Evolutionary conservation across 2,329 filamentous ascomycete species (phyloP).

Genomic region (Mycosphaerella arachidis): DNA sequence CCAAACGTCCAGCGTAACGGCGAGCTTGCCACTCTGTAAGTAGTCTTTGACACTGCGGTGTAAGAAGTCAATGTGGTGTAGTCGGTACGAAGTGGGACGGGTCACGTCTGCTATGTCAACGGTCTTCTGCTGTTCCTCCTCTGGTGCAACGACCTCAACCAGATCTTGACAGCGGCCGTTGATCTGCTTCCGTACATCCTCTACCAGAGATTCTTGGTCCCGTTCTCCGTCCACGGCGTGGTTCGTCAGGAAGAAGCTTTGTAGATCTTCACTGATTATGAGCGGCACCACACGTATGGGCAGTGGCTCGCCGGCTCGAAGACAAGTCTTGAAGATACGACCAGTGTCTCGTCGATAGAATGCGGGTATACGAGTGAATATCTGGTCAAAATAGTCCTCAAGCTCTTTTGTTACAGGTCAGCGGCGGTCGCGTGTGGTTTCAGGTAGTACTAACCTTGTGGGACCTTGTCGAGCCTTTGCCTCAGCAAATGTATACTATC

Average conservation of each 20-base stretch:
- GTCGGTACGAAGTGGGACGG: background rate
- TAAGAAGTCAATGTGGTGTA: background rate
- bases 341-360: conserved; percentile 5
- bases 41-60: conserved; percentile 1
- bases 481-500: background rate
- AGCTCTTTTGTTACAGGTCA: background rate
- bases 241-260: background rate
- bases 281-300: background rate
- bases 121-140: too few species aligned
- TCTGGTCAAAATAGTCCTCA: background rate
- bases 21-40: background rate
- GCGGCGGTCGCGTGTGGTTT: too few species aligned
- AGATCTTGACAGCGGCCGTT: background rate
- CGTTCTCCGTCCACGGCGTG: background rate
- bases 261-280: background rate
- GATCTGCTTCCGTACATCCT: background rate
- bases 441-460: background rate
- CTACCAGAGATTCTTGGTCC: background rate
- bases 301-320: background rate
- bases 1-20: too few species aligned
- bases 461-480: background rate
- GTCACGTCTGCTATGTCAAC: background rate
- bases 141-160: background rate
- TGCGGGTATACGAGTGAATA: background rate
- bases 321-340: conserved; percentile 4